These are phyloP conservation scores for Plectranthus barbatus DNA, from an alignment of 257 asterid species.

Conservation along the genomic window DNA sequence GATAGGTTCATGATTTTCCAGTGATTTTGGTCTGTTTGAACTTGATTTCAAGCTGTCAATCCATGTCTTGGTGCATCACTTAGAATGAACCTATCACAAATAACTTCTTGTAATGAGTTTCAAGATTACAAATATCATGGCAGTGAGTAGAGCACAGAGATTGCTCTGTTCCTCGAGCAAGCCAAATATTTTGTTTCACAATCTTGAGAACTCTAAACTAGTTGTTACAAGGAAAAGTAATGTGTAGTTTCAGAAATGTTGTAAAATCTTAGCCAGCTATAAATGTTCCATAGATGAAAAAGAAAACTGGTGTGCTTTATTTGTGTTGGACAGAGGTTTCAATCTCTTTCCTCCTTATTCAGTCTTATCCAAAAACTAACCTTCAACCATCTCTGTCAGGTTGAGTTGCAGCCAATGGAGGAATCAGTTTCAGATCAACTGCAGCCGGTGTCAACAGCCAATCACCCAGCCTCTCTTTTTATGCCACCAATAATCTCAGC, in stretches of 20 bases:
- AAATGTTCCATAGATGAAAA: neutral
- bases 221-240: neutral
- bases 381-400: slow-evolving; percentile 12
- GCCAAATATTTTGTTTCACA: neutral
- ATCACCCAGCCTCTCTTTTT: neutral
- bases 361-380: neutral
- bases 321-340: neutral
- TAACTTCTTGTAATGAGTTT: no score
- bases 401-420: slow-evolving; percentile 18
- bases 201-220: neutral
- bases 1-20: neutral
- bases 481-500: no score
- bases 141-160: neutral
- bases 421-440: slow-evolving; percentile 17
- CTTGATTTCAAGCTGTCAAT: neutral
- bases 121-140: neutral
- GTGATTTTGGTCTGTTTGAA: neutral
- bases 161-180: neutral
- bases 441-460: neutral
- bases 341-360: neutral
- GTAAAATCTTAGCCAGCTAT: neutral
- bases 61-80: neutral
- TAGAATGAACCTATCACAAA: neutral
- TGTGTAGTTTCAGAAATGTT: neutral
- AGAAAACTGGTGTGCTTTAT: neutral